These are phyloP conservation scores for Rusavskia elegans DNA, from an alignment of 495 filamentous ascomycete genomes.

Conservation along the genomic window DNA sequence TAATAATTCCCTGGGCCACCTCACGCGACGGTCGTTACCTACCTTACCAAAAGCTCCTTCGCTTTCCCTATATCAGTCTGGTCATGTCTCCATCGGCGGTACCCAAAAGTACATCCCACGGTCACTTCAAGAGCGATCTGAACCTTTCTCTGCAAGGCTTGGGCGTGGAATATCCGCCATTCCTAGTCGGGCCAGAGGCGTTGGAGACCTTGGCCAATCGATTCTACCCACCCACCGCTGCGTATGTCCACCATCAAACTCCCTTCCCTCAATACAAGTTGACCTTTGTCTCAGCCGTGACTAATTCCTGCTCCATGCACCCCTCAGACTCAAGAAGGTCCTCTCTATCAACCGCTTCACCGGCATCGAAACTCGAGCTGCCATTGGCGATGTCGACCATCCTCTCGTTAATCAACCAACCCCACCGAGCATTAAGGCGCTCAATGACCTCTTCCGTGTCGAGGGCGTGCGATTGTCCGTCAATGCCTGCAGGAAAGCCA, in stretches of 20 bases:
- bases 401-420: conserved; percentile 34
- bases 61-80: neutral
- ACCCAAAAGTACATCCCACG: conserved; percentile 3
- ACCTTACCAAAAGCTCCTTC: neutral
- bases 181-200: conserved; percentile 11
- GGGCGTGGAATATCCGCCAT: conserved; percentile 17
- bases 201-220: conserved; percentile 14
- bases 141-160: conserved; percentile 15
- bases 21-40: neutral
- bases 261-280: neutral
- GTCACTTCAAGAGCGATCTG: conserved; percentile 10
- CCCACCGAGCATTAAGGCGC: conserved; percentile 37
- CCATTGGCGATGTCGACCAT: conserved; percentile 39
- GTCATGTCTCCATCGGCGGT: conserved; percentile 14
- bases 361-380: conserved; percentile 45
- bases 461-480: conserved; percentile 43
- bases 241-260: conserved; percentile 9
- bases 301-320: conserved; percentile 1
- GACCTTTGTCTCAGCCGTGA: neutral
- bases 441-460: conserved; percentile 36
- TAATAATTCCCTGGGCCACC: conserved; percentile 6
- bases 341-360: conserved; percentile 46
- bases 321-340: conserved; percentile 29
- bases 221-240: conserved; percentile 14
- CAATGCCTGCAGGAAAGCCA: conserved; percentile 39